phyloP scores from a whole-genome alignment of 23 red algal species.

The Gracilariopsis chorda region DNA sequence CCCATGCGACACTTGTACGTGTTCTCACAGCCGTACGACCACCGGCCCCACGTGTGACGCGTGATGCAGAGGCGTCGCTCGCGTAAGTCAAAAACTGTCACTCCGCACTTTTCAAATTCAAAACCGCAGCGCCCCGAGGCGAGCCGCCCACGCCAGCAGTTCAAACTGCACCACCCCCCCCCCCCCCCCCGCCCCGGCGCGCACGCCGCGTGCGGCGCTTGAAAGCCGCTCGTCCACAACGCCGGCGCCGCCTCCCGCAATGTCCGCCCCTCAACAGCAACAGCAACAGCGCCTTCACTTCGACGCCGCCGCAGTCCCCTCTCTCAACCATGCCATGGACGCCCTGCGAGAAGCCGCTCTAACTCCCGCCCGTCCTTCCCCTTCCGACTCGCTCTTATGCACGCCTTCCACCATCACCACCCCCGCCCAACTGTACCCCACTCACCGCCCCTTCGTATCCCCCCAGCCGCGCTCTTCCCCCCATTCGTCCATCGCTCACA shows the following conservation, averaged over 20 bases:
- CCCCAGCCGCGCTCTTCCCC: neutral
- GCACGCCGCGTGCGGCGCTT: no score
- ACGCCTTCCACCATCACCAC: neutral
- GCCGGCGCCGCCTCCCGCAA: conserved; percentile 6
- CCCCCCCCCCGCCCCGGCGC: no score
- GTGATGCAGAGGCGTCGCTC: no score
- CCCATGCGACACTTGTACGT: no score
- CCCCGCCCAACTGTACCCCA: neutral
- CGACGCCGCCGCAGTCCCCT: neutral
- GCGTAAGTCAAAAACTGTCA: no score
- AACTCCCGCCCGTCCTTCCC: neutral
- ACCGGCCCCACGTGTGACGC: no score
- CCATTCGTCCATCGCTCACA: neutral
- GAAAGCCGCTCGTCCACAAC: no score
- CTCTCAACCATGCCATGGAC: neutral
- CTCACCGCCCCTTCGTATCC: neutral
- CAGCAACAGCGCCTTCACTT: neutral
- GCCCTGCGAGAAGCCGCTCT: conserved; percentile 6
- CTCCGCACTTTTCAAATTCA: no score
- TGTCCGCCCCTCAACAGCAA: neutral
- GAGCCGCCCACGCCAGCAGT: no score
- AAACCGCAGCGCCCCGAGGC: no score
- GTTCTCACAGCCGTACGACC: no score
- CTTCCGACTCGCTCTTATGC: neutral
- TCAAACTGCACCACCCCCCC: no score